phyloP scores from a whole-genome alignment of 2,329 filamentous ascomycete genomes.

The Phoma sp. region DNA sequence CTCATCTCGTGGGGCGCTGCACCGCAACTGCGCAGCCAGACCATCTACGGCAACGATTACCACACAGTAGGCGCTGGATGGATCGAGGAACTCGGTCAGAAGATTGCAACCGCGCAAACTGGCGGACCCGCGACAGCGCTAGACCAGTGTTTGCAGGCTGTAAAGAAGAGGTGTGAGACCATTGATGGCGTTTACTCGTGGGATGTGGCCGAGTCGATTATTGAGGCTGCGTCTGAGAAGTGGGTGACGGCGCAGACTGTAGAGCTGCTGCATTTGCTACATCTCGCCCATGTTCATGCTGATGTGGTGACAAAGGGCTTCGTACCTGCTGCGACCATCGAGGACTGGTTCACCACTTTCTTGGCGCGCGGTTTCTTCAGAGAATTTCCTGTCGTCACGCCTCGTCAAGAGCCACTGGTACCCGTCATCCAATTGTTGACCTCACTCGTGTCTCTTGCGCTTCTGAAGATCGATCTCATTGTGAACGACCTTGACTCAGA shows the following conservation, averaged over 20 bases:
- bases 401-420: constrained; percentile 56
- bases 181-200: constrained; percentile 55
- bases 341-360: constrained; percentile 44
- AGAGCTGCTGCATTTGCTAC: constrained; percentile 76
- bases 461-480: constrained; percentile 60
- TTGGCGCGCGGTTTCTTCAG: constrained; percentile 67
- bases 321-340: constrained; percentile 38
- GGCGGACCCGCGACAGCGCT: constrained; percentile 50
- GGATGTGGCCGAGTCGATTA: constrained; percentile 57
- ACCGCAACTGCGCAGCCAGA: constrained; percentile 35
- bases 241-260: constrained; percentile 71
- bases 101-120: constrained; percentile 40
- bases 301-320: constrained; percentile 58
- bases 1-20: constrained; percentile 46
- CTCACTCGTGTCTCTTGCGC: constrained; percentile 72
- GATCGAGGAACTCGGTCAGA: constrained; percentile 45
- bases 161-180: constrained; percentile 57
- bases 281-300: constrained; percentile 74
- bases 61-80: constrained; percentile 39
- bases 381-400: constrained; percentile 61
- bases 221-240: constrained; percentile 64
- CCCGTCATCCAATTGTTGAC: constrained; percentile 73
- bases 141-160: constrained; percentile 56
- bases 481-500: neutral
- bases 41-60: constrained; percentile 39